phyloP scores from a whole-genome alignment of 176 grass and related monocot species.

The Carex scoparia region DNA sequence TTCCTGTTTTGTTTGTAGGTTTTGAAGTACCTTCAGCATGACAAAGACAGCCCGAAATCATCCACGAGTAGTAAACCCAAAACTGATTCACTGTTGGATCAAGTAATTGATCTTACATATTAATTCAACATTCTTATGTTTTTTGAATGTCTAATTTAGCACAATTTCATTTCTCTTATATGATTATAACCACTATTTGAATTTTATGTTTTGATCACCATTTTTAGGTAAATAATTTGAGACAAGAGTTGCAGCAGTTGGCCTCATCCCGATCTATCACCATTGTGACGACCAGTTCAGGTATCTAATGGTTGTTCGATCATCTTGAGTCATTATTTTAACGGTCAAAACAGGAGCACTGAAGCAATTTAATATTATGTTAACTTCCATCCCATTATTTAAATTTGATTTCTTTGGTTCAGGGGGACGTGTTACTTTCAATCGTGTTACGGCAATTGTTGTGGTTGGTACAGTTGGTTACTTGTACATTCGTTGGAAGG shows the following conservation, averaged over 20 bases:
- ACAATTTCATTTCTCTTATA: neutral
- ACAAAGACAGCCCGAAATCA: constrained; percentile 24
- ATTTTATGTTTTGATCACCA: neutral
- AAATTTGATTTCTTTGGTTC: constrained; percentile 20
- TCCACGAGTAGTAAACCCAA: constrained; percentile 22
- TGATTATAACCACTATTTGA: neutral
- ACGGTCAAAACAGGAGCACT: neutral
- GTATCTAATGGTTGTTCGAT: constrained; percentile 3
- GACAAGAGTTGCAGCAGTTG: constrained; percentile 35
- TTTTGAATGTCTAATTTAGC: neutral
- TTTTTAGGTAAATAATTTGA: constrained; percentile 42
- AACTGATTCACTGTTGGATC: constrained; percentile 21
- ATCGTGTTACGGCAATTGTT: constrained; percentile 42
- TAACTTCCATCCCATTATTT: neutral
- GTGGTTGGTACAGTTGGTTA: constrained; percentile 78
- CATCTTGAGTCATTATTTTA: neutral
- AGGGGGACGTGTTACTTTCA: constrained; percentile 15
- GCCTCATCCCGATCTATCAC: constrained; percentile 25
- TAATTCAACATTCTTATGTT: neutral
- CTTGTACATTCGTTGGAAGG: constrained; percentile 88
- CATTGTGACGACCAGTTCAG: constrained; percentile 35
- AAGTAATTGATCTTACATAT: constrained; percentile 21
- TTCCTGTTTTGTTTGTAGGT: constrained; percentile 20
- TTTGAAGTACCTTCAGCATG: constrained; percentile 19
- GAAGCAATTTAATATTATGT: neutral